Evolutionary conservation across 352 stramenopile genomes (phyloP).

Genomic region (Pilasporangium apinafurcum): DNA sequence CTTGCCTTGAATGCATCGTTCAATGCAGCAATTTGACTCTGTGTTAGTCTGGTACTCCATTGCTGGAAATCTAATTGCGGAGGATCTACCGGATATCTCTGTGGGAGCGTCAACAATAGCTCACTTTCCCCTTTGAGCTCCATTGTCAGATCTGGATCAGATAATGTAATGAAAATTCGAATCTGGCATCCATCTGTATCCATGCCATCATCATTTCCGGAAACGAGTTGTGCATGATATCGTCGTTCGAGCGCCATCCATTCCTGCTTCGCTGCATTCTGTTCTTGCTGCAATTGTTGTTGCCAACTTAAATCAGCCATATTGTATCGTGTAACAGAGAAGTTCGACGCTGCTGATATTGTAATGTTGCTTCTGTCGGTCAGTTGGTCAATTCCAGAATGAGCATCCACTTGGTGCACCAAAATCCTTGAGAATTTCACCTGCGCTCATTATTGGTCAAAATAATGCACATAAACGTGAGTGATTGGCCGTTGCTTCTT

Average conservation of each 20-base stretch:
- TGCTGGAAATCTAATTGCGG: conserved; percentile 42
- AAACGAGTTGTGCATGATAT: conserved; percentile 39
- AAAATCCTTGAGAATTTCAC: no score
- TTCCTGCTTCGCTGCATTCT: conserved; percentile 39
- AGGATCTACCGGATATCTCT: conserved; percentile 36
- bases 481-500: no score
- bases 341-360: background rate
- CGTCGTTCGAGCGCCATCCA: conserved; percentile 59
- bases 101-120: conserved; percentile 41
- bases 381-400: conserved; percentile 3
- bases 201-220: conserved; percentile 7
- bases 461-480: no score
- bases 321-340: background rate
- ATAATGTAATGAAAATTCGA: conserved; percentile 60
- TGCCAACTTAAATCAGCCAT: no score
- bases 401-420: no score
- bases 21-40: conserved; percentile 24
- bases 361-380: background rate
- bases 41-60: conserved; percentile 38
- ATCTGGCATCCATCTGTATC: conserved; percentile 15
- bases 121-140: conserved; percentile 51
- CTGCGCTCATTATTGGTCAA: no score
- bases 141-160: conserved; percentile 51
- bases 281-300: conserved; percentile 21
- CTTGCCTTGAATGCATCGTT: conserved; percentile 24